Evolutionary conservation across 345 rosid species (phyloP).

Genomic region (Rhodomyrtus tomentosa): DNA sequence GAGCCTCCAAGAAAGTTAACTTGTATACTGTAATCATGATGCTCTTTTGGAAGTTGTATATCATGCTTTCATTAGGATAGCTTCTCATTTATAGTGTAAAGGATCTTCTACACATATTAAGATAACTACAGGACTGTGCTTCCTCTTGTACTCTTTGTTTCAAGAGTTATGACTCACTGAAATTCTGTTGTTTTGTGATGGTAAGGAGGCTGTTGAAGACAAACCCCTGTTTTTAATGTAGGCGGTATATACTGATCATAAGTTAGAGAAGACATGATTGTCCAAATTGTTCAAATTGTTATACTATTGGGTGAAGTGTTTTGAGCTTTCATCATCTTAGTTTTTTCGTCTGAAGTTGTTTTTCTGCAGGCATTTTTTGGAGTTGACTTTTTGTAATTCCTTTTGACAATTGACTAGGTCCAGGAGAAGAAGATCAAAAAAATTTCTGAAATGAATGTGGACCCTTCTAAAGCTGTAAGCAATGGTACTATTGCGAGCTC

Average conservation of each 20-base stretch:
- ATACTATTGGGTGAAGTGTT: background rate
- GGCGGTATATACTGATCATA: background rate
- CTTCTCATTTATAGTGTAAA: background rate
- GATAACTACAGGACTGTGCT: background rate
- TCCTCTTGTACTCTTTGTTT: background rate
- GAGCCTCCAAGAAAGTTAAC: background rate
- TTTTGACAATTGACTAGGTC: slow-evolving; percentile 43
- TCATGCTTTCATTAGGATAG: background rate
- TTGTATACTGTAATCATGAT: background rate
- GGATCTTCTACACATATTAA: background rate
- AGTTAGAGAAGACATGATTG: background rate
- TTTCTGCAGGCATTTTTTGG: background rate
- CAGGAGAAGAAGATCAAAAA: slow-evolving; percentile 96
- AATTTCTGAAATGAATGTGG: slow-evolving; percentile 65
- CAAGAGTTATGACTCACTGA: background rate
- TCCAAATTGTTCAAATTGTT: background rate
- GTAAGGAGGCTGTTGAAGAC: background rate
- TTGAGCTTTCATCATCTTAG: background rate
- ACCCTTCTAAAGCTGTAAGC: slow-evolving; percentile 49
- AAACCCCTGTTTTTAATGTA: background rate
- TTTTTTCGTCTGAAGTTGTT: background rate
- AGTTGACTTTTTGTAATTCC: background rate
- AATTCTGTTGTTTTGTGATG: background rate
- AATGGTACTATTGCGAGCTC: slow-evolving; percentile 71
- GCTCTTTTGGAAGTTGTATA: background rate